Evolutionary conservation across 164 flowering plant genomes (phyloP), one percentile per base, ranked within the genome.

Genomic region (Piper longum): DNA sequence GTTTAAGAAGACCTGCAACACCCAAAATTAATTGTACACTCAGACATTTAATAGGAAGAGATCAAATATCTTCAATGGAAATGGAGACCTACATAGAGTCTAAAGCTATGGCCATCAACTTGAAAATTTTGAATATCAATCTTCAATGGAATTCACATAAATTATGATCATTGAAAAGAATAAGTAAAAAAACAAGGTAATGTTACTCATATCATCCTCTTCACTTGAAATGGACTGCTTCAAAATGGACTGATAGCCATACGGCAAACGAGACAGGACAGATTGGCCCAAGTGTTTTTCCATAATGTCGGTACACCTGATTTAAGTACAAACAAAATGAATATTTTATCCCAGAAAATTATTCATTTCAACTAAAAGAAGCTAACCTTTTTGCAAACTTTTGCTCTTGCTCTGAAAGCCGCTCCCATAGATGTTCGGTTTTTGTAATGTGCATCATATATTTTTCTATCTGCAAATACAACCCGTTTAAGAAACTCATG

Each of bases 151-250:
- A 26, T 26, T 26, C 36, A 26, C 36, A 26, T 1, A 26, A 26
- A 26, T 26, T 26, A 26, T 26, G 36, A 26, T 26, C 36, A 26
- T 26, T 26, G 36, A 26, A 26, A 26, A 26, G 36, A 26, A 26
- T 26, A 26, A 26, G 36, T 26, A 26, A 26, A 26, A 26, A 26
- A 26, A 26, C 36, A 26, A 26, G 36, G 36, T 26, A 26, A 26
- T 26, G 1, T 26, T 87, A 93, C 97, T 86, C 99, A 90, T 93
- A 75, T 93, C 96, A 76, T 89, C 87, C 62, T 80, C 87, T 79
- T 88, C 96, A 74, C 96, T 93, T 17, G 86, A 80, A 61, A 79
- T 67, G 51, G 97, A 93, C 76, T 93, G 99, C 79, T 78, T 84
- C 52, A 83, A 64, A 63, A 79, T 71, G 39, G 86, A 81, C 74